Base-by-base conservation (phyloP, 148 eudicot genomes). In the Fagopyrum homotropicum region DNA sequence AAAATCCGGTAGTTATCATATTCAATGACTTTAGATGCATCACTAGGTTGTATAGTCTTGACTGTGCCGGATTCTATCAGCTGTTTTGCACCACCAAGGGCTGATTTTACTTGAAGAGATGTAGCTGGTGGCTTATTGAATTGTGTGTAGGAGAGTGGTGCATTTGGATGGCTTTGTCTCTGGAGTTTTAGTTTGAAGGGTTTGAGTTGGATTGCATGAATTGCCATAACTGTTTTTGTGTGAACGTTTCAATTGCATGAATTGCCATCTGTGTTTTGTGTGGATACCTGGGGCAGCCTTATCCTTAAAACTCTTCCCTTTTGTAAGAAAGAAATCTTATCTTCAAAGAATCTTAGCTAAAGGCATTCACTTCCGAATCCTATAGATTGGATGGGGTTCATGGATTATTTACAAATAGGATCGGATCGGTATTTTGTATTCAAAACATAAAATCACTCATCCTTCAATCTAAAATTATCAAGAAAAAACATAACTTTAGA, bases 51-150 rank as follows among this genome's bases (percentile, higher is more conserved):
- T 16, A 95, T 80, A 69, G 94, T 76, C 8, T 77, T 81, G 45
- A 93, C 85, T 1, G 59, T 72, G 30, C 93, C 98, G 0, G 95
- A 89, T 73, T 88, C 89, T 47, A 93, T 81, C 16, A 93, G 86
- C 26, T 82, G 85, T 68, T 80, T 88, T 51, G 87, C 92, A 35
- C 74, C 83, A 64, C 88, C 86, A n/a, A 84, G 69, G 1, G 80
- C 80, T 52, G 94, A 87, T 2, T 73, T 75, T 22, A 79, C 74
- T 68, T 55, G 80, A 35, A 49, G 44, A 14, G 52, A 26, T 51
- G 43, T 26, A 26, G 56, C 55, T 7, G 51, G 50, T 70, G 73
- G 73, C 51, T 70, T 45, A 15, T 7, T 45, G 73, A 45, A 30
- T 9, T 15, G 54, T 47, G 74, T n/a, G 74, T 17, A 45, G 54